Conservation (phyloP, 805 yeast genomes). For the Jamesozyma spencerorum region DNA sequence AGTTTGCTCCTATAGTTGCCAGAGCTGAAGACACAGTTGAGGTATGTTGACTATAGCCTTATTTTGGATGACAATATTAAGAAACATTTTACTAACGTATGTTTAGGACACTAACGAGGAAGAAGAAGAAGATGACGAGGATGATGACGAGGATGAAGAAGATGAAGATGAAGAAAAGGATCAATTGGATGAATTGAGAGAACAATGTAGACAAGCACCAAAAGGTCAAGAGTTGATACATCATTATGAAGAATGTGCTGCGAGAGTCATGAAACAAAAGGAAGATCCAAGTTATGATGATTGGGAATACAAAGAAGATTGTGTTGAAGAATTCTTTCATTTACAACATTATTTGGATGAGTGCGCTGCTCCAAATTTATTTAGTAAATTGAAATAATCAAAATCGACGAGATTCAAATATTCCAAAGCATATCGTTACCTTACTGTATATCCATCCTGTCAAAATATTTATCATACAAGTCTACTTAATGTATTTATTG, state of each 20-base stretch:
- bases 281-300: conserved; percentile 80
- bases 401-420: background rate
- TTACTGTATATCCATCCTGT: background rate
- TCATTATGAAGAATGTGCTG: conserved; percentile 90
- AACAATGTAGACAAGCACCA: conserved; percentile 58
- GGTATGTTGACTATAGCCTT: conserved; percentile 5
- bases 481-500: too few species aligned
- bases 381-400: conserved; percentile 68
- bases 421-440: conserved; percentile 1
- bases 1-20: conserved; percentile 68
- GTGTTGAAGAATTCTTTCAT: conserved; percentile 97
- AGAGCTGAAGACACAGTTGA: conserved; percentile 52
- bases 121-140: conserved; percentile 29
- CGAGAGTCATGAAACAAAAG: conserved; percentile 82
- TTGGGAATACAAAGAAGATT: conserved; percentile 83
- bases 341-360: conserved; percentile 87
- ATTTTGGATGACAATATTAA: background rate
- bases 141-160: conserved; percentile 61
- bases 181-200: conserved; percentile 54
- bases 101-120: conserved; percentile 12
- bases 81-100: conserved; percentile 6
- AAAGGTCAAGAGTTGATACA: conserved; percentile 68
- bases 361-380: conserved; percentile 83
- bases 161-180: conserved; percentile 62
- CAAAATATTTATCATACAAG: too few species aligned